Percentiles rank a stretch among this genome's conserved stretches.
These are phyloP conservation scores for Calonectria montana DNA, from an alignment of 2,329 filamentous ascomycete species.

Conservation along the genomic window DNA sequence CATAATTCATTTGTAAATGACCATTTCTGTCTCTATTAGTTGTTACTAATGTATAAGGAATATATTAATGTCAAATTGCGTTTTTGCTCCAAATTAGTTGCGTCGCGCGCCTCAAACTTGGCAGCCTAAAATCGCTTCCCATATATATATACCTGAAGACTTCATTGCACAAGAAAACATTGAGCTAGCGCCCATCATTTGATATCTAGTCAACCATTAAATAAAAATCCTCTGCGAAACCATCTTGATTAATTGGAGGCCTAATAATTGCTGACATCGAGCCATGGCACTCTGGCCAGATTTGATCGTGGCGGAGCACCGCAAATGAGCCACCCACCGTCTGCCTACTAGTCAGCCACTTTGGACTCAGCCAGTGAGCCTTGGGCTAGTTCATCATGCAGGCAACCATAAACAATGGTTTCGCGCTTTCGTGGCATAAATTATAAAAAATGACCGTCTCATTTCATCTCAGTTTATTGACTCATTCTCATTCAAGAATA, in stretches of 20 bases:
- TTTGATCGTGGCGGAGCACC: conserved; percentile 6
- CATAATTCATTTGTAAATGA: too few species aligned
- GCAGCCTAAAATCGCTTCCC: not conserved
- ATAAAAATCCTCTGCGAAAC: not conserved
- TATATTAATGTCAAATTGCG: too few species aligned
- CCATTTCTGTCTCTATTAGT: too few species aligned
- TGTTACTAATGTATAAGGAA: too few species aligned
- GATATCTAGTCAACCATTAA: not conserved
- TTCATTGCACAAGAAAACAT: not conserved
- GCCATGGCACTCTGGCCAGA: not conserved
- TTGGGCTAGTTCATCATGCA: conserved; percentile 5
- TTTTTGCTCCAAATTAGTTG: not conserved
- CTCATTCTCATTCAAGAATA: not conserved
- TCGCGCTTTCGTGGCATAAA: not conserved
- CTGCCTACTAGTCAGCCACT: not conserved
- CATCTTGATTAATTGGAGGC: not conserved
- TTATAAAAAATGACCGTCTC: not conserved
- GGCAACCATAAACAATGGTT: conserved; percentile 5
- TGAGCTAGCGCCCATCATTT: not conserved
- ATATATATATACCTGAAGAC: not conserved
- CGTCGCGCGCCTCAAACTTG: not conserved
- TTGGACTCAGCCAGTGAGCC: conserved; percentile 3
- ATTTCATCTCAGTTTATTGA: not conserved
- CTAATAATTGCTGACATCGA: not conserved
- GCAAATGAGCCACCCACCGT: not conserved